A percentile compares a stretch with the other conserved stretches of the same genome.
phyloP scores from a whole-genome alignment of 768 basidiomycete species.

The Rhodotorula paludigena region DNA sequence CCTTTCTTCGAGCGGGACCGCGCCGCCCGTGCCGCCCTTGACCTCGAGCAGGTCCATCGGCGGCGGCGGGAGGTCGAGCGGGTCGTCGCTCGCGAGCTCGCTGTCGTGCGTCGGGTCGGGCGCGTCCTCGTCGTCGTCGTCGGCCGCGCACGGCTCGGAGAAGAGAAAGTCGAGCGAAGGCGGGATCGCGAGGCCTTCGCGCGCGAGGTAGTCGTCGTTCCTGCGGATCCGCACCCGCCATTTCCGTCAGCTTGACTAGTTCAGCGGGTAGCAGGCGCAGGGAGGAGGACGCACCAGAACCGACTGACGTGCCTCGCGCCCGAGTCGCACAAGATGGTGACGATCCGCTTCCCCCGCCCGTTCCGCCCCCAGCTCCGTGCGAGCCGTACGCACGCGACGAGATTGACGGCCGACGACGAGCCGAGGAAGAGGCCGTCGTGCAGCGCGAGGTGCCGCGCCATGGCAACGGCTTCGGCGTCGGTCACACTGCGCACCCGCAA shows the following conservation, averaged over 20 bases:
- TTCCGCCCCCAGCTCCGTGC: conserved; percentile 58
- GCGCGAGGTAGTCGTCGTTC: conserved; percentile 56
- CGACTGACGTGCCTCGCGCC: conserved; percentile 62
- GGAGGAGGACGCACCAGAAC: conserved; percentile 53
- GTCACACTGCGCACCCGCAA: conserved; percentile 59
- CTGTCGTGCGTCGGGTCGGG: background rate
- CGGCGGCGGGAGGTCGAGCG: background rate
- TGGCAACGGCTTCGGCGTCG: conserved; percentile 88
- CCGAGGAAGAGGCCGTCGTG: conserved; percentile 91
- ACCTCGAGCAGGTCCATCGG: background rate
- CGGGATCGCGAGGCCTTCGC: conserved; percentile 50
- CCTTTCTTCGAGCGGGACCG: no score
- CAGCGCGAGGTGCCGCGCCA: conserved; percentile 87
- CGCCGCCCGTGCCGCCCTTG: no score
- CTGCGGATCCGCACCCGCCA: no score
- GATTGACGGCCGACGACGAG: conserved; percentile 91
- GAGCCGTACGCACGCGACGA: conserved; percentile 82
- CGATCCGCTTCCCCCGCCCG: conserved; percentile 61
- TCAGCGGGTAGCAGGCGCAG: background rate
- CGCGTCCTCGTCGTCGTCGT: background rate
- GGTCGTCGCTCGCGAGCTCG: conserved; percentile 14
- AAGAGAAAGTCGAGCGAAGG: conserved; percentile 17
- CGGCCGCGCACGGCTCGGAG: background rate
- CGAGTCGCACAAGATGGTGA: conserved; percentile 87
- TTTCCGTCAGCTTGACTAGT: no score